Conservation (phyloP, 257 asterid species). For the Catharanthus roseus region DNA sequence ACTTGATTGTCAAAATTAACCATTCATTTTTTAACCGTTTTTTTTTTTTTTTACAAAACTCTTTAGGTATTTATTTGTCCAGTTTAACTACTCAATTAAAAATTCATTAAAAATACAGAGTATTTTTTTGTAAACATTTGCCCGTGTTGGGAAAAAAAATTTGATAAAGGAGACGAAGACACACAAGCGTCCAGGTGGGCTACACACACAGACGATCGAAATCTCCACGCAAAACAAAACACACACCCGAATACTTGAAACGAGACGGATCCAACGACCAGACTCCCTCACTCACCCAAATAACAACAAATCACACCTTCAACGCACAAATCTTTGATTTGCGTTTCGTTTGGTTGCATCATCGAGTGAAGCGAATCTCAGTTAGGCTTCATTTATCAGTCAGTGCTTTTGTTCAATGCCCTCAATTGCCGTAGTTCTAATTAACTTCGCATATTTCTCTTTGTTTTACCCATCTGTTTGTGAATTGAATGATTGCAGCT, state of each 20-base stretch:
- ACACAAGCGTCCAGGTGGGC: slow-evolving; percentile 6
- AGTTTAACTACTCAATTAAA: too few species aligned
- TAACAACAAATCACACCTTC: background rate
- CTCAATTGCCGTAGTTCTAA: background rate
- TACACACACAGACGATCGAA: background rate
- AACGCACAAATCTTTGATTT: background rate
- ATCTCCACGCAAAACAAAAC: background rate
- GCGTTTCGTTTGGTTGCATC: background rate
- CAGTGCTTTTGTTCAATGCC: background rate
- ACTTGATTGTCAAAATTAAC: too few species aligned
- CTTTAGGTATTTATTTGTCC: too few species aligned
- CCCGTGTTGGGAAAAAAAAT: too few species aligned
- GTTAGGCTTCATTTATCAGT: background rate
- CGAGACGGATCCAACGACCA: background rate
- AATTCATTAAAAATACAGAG: too few species aligned
- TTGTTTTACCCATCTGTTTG: background rate
- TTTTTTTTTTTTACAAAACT: too few species aligned
- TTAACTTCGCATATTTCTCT: background rate
- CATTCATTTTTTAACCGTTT: too few species aligned
- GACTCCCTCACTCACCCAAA: background rate
- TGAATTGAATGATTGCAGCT: background rate
- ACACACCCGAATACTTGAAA: background rate
- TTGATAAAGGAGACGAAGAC: too few species aligned
- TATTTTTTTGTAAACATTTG: too few species aligned
- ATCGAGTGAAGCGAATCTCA: background rate